Evolutionary conservation across 371 early-diverging fungal genomes (phyloP).

Genomic region (Catenaria anguillulae): DNA sequence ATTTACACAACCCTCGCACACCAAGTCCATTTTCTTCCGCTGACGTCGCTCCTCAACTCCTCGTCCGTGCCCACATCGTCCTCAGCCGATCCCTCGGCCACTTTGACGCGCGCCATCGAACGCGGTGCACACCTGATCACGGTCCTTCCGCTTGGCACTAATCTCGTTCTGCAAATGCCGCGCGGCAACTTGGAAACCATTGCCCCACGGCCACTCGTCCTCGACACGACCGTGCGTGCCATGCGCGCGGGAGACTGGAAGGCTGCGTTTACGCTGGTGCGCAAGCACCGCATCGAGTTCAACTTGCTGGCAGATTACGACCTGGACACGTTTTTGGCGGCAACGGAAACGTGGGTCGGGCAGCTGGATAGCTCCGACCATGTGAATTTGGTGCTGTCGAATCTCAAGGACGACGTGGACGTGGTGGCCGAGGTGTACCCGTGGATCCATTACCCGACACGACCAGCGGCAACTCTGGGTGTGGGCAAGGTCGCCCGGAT

Average conservation of each 20-base stretch:
- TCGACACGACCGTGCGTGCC: slow-evolving; percentile 56
- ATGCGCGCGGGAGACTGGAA: slow-evolving; percentile 54
- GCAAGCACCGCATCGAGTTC: slow-evolving; percentile 82
- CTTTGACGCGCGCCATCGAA: slow-evolving; percentile 40
- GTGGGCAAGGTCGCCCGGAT: slow-evolving; percentile 53
- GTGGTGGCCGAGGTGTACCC: slow-evolving; percentile 49
- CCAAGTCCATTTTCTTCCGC: slow-evolving; percentile 52
- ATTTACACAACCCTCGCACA: slow-evolving; percentile 77
- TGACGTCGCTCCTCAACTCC: slow-evolving; percentile 9
- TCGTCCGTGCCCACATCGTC: no score
- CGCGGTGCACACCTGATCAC: slow-evolving; percentile 73
- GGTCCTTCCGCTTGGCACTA: slow-evolving; percentile 50
- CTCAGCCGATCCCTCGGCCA: no score
- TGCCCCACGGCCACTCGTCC: slow-evolving; percentile 79
- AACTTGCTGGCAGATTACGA: slow-evolving; percentile 72
- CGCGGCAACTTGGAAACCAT: slow-evolving; percentile 93
- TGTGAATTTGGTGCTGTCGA: slow-evolving; percentile 65
- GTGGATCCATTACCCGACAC: slow-evolving; percentile 8
- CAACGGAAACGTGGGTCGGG: slow-evolving; percentile 49
- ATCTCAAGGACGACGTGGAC: slow-evolving; percentile 43
- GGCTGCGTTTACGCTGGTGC: slow-evolving; percentile 67
- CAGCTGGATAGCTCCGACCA: slow-evolving; percentile 70
- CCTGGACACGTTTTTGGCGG: slow-evolving; percentile 46
- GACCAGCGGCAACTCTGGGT: neutral
- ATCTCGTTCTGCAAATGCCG: slow-evolving; percentile 84